phyloP scores from a whole-genome alignment of 208 protist species.

The Leptomonas pyrrhocoris region DNA sequence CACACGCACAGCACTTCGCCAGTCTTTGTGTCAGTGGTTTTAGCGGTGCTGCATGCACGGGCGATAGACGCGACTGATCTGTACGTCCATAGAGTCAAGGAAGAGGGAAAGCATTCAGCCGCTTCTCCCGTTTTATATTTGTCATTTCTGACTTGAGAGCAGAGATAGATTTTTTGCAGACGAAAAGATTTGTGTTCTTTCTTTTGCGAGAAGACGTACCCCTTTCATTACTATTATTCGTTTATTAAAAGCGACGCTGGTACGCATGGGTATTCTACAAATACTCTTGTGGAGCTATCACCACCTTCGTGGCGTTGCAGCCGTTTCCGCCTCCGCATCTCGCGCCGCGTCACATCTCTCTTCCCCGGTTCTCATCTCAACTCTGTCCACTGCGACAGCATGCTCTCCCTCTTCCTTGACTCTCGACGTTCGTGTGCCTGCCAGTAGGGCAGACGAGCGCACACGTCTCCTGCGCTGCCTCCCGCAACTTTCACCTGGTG shows the following conservation, averaged over 20 bases:
- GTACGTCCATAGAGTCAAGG: no score
- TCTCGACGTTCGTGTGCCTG: background rate
- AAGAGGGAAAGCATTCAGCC: slow-evolving; percentile 3
- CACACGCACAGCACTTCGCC: no score
- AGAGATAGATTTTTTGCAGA: no score
- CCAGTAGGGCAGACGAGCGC: background rate
- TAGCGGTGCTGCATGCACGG: background rate
- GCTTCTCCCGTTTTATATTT: background rate
- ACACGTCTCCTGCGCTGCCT: background rate
- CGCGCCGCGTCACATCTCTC: background rate
- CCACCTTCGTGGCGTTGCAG: background rate
- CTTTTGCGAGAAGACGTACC: no score
- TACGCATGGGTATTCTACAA: slow-evolving; percentile 24
- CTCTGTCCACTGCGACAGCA: background rate
- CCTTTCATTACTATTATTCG: no score
- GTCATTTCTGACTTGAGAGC: background rate
- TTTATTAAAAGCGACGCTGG: background rate
- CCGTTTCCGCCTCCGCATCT: background rate
- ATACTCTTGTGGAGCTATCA: slow-evolving; percentile 12
- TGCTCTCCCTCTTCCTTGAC: background rate
- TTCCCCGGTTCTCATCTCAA: background rate
- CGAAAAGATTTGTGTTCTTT: no score
- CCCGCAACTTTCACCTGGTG: background rate
- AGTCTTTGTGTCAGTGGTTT: no score
- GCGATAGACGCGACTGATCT: background rate